Percentiles rank a stretch among this genome's conserved stretches.
Conservation (phyloP, 768 basidiomycete genomes). For the Dioszegia hungarica region DNA sequence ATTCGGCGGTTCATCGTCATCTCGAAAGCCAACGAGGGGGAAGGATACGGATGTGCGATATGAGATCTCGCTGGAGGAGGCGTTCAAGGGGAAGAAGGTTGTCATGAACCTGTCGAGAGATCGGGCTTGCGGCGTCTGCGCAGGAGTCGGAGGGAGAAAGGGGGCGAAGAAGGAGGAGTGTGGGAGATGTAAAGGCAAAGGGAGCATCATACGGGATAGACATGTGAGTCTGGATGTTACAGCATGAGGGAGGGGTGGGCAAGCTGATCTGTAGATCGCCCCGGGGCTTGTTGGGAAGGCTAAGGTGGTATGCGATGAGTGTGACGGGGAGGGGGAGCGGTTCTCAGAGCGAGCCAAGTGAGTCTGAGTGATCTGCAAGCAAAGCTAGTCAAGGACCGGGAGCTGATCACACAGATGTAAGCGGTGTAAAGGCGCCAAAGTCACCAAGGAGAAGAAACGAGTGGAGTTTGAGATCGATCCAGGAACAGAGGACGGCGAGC, state of each 20-base stretch:
- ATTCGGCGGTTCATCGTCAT: conserved; percentile 47
- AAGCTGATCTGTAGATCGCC: conserved; percentile 26
- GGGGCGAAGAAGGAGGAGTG: conserved; percentile 82
- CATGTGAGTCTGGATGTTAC: conserved; percentile 36
- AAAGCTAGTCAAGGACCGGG: too few relatives aligned
- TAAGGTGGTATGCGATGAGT: conserved; percentile 46
- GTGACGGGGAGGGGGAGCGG: conserved; percentile 44
- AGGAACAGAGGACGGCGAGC: conserved; percentile 76
- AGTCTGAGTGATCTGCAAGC: conserved; percentile 3
- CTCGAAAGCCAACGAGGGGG: conserved; percentile 45
- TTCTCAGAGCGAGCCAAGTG: conserved; percentile 40
- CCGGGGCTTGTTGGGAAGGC: conserved; percentile 47
- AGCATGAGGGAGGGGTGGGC: too few relatives aligned
- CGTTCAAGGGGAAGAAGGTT: conserved; percentile 84
- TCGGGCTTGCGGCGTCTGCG: conserved; percentile 69
- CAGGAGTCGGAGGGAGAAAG: conserved; percentile 77
- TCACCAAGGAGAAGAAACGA: conserved; percentile 78
- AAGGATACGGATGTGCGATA: conserved; percentile 50
- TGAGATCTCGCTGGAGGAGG: conserved; percentile 82
- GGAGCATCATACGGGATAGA: conserved; percentile 50
- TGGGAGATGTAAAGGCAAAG: conserved; percentile 74
- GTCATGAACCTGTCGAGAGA: conserved; percentile 87
- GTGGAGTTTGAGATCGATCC: conserved; percentile 81
- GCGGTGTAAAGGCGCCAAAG: conserved; percentile 85
- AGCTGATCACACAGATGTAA: conserved; percentile 66